Conservation (phyloP, 495 filamentous ascomycete genomes). For the Darksidea phi region DNA sequence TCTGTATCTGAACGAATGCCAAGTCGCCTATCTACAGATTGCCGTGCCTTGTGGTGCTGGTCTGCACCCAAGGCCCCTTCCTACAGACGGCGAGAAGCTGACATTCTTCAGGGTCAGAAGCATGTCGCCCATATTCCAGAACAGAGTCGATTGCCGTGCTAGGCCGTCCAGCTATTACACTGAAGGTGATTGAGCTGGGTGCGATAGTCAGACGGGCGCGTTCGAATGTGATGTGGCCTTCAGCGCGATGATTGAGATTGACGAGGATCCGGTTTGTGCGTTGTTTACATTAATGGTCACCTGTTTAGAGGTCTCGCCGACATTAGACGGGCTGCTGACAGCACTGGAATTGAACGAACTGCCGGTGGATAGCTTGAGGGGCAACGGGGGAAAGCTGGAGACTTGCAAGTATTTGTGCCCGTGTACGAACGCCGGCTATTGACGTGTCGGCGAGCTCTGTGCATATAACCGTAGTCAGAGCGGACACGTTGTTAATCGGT, state of each 20-base stretch:
- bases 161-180: constrained; percentile 41
- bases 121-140: constrained; percentile 28
- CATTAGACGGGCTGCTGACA: constrained; percentile 40
- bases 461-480: constrained; percentile 22
- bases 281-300: constrained; percentile 44
- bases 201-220: constrained; percentile 39
- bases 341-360: constrained; percentile 46
- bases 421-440: constrained; percentile 35
- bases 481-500: constrained; percentile 42
- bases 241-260: constrained; percentile 40
- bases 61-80: constrained; percentile 42
- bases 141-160: constrained; percentile 37
- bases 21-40: constrained; percentile 44
- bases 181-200: constrained; percentile 46
- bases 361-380: constrained; percentile 41
- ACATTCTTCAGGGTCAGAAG: constrained; percentile 35
- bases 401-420: constrained; percentile 38
- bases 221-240: constrained; percentile 41
- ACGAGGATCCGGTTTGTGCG: constrained; percentile 39
- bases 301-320: constrained; percentile 48
- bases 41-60: constrained; percentile 37
- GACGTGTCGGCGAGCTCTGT: constrained; percentile 38
- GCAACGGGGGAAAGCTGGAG: constrained; percentile 36
- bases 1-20: constrained; percentile 45
- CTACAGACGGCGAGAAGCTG: constrained; percentile 41